Evolutionary conservation across 257 asterid species (phyloP), one percentile per base, ranked within the genome.

Genomic region (Dorcoceras hygrometricum): DNA sequence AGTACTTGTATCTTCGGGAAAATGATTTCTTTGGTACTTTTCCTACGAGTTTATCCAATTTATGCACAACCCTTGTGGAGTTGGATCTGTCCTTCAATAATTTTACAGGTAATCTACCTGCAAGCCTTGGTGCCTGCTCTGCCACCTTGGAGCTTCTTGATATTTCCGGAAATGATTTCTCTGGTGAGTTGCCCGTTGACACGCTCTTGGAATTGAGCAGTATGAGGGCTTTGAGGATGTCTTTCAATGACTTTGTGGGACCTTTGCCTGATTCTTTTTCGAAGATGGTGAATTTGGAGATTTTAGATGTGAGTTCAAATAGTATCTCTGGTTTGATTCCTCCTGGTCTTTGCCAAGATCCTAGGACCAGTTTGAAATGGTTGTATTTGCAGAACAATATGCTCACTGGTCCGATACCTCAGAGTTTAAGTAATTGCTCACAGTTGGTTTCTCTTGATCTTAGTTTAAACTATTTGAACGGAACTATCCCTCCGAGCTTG

Each of bases 251-350:
- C 57, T 93, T 93, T 54, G 67, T 50, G 39, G 99, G 99, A 55
- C 70, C 16, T 16, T 68, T 93, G 74, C 80, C 99, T 11, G 89
- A 88, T 71, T 85, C 96, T 16, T 65, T 90, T 55, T 86, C 89
- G 6, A 77, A 76, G 43, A 23, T 88, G 76, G 84, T 70, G 23
- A 65, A 57, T 59, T 73, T 93, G 76, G 95, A 88, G 87, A 75
- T 73, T 26, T 76, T 93, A 69, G 99, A 93, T 81, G 81, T 85
- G 86, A 88, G 97, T 73, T 88, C 97, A 32, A 93, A 93, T 68
- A 87, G 79, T 71, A 19, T 93, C 0, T 73, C 87, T 11, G 96
- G 99, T 11, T 19, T 62, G 71, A 77, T 93, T 53, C 98, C 97
- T 36, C 57, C 77, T 69, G 90, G 88, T 75, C 82, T 93, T n/a